phyloP scores from a whole-genome alignment of 2,329 filamentous ascomycete species.

The Gremmenia infestans region DNA sequence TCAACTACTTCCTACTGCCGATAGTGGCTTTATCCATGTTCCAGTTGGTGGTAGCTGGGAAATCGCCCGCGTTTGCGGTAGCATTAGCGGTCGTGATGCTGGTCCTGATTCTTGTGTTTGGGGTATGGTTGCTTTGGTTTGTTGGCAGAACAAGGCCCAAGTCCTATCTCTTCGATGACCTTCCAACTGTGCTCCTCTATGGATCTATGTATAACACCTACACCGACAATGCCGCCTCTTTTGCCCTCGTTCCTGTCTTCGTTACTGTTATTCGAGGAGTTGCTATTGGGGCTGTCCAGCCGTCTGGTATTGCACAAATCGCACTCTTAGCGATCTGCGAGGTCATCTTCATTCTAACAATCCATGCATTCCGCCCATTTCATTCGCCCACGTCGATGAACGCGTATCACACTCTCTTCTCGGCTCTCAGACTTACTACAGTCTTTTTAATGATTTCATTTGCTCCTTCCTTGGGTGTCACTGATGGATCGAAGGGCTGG shows the following conservation, averaged over 20 bases:
- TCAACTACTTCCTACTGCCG: slow-evolving; percentile 88
- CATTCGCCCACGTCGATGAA: slow-evolving; percentile 95
- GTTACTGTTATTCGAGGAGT: slow-evolving; percentile 83
- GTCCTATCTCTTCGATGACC: slow-evolving; percentile 85
- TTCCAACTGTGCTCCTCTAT: slow-evolving; percentile 83
- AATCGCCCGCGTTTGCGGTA: slow-evolving; percentile 66
- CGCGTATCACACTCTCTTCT: slow-evolving; percentile 83
- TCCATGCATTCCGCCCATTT: slow-evolving; percentile 88
- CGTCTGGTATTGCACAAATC: slow-evolving; percentile 87
- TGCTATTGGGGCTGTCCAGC: slow-evolving; percentile 87
- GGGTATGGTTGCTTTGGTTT: slow-evolving; percentile 72
- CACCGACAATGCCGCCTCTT: slow-evolving; percentile 85
- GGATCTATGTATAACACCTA: slow-evolving; percentile 97
- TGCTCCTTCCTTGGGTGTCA: slow-evolving; percentile 73
- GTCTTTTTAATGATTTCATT: slow-evolving; percentile 78
- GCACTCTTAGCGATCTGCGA: slow-evolving; percentile 91
- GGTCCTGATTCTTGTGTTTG: slow-evolving; percentile 65
- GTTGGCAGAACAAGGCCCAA: slow-evolving; percentile 78
- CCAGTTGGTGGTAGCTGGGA: slow-evolving; percentile 72
- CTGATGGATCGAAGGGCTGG: slow-evolving; percentile 81
- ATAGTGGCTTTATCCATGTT: slow-evolving; percentile 84
- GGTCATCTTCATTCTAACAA: slow-evolving; percentile 79
- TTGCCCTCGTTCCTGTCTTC: slow-evolving; percentile 80
- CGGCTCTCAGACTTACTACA: slow-evolving; percentile 68
- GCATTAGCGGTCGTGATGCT: slow-evolving; percentile 72